These are phyloP conservation scores for Agrocybe praecox DNA, from an alignment of 768 basidiomycete genomes.

Conservation along the genomic window DNA sequence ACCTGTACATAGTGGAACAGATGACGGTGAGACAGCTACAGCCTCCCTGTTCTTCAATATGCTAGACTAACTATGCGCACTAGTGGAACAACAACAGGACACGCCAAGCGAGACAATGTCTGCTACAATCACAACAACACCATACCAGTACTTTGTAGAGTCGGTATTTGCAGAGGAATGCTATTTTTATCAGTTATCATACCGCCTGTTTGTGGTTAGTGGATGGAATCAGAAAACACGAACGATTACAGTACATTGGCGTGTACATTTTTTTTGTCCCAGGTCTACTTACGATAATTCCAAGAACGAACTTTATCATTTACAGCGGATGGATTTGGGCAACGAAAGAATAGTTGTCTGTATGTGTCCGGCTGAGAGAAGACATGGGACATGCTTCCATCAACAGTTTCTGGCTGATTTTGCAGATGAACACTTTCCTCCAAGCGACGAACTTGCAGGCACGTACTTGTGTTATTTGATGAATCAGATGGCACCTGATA, in stretches of 20 bases:
- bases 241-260: constrained; percentile 5
- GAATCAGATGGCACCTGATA: too few species aligned
- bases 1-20: too few species aligned
- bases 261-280: neutral
- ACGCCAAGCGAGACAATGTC: too few species aligned
- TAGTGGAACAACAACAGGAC: too few species aligned
- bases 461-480: too few species aligned
- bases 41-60: too few species aligned
- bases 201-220: constrained; percentile 12
- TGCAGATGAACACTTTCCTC: neutral
- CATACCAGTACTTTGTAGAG: constrained; percentile 1
- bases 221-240: constrained; percentile 12
- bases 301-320: neutral
- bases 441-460: neutral
- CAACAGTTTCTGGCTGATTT: neutral
- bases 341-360: neutral
- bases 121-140: too few species aligned
- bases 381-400: neutral
- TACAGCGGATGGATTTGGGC: constrained; percentile 4
- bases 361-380: neutral
- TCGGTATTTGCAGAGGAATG: constrained; percentile 5
- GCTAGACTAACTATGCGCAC: too few species aligned
- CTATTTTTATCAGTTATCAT: constrained; percentile 8
- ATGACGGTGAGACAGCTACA: too few species aligned
- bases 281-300: too few species aligned